Percentiles rank a stretch among this genome's conserved stretches.
phyloP scores from a whole-genome alignment of 78 protist genomes.

The Dictyostelium capitatum region DNA sequence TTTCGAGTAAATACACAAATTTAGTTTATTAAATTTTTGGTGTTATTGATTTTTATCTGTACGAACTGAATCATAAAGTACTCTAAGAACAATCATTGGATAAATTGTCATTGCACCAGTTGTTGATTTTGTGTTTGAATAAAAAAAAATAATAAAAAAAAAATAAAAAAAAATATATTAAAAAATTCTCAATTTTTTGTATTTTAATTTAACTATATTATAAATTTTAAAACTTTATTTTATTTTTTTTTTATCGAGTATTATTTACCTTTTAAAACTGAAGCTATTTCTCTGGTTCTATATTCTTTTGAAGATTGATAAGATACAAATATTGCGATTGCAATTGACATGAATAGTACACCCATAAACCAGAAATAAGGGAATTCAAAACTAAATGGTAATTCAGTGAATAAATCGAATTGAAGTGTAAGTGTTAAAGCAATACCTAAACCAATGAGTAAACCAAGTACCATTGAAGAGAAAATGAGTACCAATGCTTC shows the following conservation, averaged over 20 bases:
- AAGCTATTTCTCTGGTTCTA: slow-evolving; percentile 62
- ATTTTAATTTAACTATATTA: no score
- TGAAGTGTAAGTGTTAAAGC: slow-evolving; percentile 92
- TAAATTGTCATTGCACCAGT: background rate
- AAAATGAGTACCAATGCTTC: slow-evolving; percentile 84
- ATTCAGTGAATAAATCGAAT: slow-evolving; percentile 90
- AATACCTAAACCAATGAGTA: slow-evolving; percentile 72
- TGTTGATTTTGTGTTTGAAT: background rate
- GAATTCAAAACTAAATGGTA: slow-evolving; percentile 93
- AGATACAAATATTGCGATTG: slow-evolving; percentile 89
- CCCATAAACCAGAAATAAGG: slow-evolving; percentile 85
- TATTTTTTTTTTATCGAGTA: no score
- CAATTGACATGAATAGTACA: slow-evolving; percentile 75
- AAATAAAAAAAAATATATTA: no score
- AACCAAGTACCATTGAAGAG: slow-evolving; percentile 64
- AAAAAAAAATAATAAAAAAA: no score
- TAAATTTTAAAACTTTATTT: no score
- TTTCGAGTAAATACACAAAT: no score
- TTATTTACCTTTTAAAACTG: slow-evolving; percentile 84
- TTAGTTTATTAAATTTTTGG: no score
- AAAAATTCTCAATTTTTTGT: no score
- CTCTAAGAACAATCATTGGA: background rate
- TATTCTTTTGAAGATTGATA: slow-evolving; percentile 81
- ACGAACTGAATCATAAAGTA: background rate
- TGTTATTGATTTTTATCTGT: no score